Conservation (phyloP, 257 asterid species). For the Voacanga thouarsii region DNA sequence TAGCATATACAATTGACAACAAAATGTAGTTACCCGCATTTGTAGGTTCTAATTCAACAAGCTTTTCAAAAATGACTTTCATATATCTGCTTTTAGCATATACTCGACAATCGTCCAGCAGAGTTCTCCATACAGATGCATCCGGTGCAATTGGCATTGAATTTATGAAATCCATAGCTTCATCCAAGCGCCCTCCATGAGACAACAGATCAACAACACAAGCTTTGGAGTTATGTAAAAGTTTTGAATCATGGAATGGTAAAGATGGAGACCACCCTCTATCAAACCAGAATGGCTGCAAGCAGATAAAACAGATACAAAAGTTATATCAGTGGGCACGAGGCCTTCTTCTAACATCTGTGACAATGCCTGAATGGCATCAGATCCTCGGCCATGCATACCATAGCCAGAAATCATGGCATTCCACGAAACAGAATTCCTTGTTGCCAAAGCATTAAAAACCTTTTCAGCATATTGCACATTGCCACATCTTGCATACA, state of each 20-base stretch:
- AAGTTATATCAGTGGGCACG: constrained; percentile 24
- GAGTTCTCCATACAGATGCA: constrained; percentile 30
- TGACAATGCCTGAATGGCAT: constrained; percentile 28
- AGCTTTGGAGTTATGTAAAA: constrained; percentile 23
- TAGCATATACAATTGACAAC: constrained; percentile 28
- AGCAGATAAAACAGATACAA: constrained; percentile 32
- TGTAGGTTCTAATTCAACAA: constrained; percentile 23
- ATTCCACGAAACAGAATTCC: constrained; percentile 30
- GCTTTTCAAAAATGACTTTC: constrained; percentile 17
- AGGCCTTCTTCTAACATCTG: constrained; percentile 27
- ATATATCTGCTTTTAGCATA: constrained; percentile 17
- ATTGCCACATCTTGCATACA: constrained; percentile 31
- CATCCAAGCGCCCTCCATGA: constrained; percentile 30
- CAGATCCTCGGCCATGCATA: constrained; percentile 28
- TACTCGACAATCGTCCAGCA: constrained; percentile 28
- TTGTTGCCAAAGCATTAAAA: constrained; percentile 16
- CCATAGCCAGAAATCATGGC: constrained; percentile 34
- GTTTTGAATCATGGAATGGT: constrained; percentile 21
- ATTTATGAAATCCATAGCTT: constrained; percentile 23
- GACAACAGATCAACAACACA: constrained; percentile 33
- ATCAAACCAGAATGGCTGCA: constrained; percentile 35
- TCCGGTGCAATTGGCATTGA: constrained; percentile 28
- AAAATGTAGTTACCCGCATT: constrained; percentile 33
- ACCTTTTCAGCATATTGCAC: constrained; percentile 24
- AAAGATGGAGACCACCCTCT: constrained; percentile 27